phyloP scores from a whole-genome alignment of 2,329 filamentous ascomycete genomes.

The Hymenoscyphus fructigenus region DNA sequence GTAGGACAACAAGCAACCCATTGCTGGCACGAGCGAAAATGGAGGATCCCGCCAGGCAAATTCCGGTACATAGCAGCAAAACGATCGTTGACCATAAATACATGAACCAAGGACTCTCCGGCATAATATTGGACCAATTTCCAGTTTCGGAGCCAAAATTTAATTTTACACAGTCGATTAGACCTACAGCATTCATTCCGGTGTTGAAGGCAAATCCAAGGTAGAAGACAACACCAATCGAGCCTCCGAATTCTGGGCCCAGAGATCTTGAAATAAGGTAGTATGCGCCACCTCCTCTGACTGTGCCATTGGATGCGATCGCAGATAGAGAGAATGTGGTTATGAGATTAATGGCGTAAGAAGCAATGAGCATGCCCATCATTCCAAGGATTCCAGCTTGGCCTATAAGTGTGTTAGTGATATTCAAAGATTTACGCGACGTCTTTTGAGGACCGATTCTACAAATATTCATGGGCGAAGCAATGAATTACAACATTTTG shows the following conservation, averaged over 20 bases:
- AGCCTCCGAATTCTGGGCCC: constrained; percentile 85
- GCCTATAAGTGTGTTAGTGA: constrained; percentile 20
- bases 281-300: constrained; percentile 83
- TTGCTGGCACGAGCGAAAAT: constrained; percentile 82
- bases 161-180: constrained; percentile 78
- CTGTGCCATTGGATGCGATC: constrained; percentile 86
- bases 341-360: constrained; percentile 80
- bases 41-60: constrained; percentile 77
- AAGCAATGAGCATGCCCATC: constrained; percentile 69
- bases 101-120: constrained; percentile 71
- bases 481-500: neutral
- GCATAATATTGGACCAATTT: constrained; percentile 58
- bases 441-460: neutral
- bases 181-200: constrained; percentile 81
- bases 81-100: constrained; percentile 75
- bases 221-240: constrained; percentile 85
- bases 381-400: constrained; percentile 79
- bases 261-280: constrained; percentile 84
- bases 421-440: neutral
- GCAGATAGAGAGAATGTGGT: constrained; percentile 85
- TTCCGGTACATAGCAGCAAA: constrained; percentile 67
- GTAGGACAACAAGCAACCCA: constrained; percentile 67
- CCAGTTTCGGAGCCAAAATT: constrained; percentile 64
- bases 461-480: neutral
- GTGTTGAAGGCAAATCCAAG: constrained; percentile 88